Evolutionary conservation across 2,329 filamentous ascomycete species (phyloP).

Genomic region (Stachybotrys elegans): DNA sequence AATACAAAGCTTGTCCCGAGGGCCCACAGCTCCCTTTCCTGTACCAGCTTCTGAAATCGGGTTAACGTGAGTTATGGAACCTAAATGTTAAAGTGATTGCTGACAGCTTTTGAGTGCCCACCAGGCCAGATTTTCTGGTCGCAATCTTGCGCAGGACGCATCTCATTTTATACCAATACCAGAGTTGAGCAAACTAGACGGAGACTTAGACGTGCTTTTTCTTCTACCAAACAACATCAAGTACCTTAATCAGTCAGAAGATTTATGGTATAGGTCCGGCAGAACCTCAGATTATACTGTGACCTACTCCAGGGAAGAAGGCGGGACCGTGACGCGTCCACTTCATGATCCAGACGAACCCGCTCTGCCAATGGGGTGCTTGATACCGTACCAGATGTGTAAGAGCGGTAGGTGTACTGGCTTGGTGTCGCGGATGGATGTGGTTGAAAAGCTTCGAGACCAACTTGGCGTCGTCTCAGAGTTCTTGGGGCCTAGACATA

Average conservation of each 20-base stretch:
- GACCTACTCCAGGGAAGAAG: not conserved
- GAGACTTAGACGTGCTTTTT: not conserved
- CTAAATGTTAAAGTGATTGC: not conserved
- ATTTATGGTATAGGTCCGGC: not conserved
- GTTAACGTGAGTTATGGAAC: not conserved
- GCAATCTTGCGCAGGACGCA: not conserved
- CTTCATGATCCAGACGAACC: not conserved
- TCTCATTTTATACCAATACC: not conserved
- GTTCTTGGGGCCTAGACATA: not conserved
- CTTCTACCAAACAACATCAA: not conserved
- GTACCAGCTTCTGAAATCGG: not conserved
- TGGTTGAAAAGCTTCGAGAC: not conserved
- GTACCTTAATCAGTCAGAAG: not conserved
- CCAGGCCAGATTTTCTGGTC: not conserved
- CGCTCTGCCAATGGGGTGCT: not conserved
- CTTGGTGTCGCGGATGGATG: not conserved
- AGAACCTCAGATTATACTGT: not conserved
- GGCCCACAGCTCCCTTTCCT: not conserved
- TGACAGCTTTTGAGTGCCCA: not conserved
- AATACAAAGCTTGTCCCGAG: not conserved
- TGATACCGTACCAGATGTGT: not conserved
- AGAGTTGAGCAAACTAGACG: not conserved
- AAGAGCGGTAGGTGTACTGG: not conserved
- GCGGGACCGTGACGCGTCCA: not conserved
- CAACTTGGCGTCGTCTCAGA: not conserved